Evolutionary conservation across 306 rosid genomes (phyloP).

Genomic region (Mucuna pruriens): DNA sequence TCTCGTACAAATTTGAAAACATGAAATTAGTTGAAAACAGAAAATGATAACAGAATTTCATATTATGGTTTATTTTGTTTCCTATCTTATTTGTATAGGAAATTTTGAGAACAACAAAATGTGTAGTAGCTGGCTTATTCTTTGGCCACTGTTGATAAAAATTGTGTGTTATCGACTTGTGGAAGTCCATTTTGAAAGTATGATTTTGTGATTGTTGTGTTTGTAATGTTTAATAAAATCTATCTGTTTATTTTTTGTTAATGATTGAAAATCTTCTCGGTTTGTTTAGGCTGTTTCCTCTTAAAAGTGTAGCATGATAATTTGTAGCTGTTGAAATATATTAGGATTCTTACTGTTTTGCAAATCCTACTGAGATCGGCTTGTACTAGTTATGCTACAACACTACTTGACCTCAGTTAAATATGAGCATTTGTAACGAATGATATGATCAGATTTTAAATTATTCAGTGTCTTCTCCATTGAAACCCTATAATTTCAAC

Average conservation of each 20-base stretch:
- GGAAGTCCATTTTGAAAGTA: background rate
- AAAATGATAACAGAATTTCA: background rate
- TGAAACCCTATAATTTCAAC: background rate
- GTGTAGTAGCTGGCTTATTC: background rate
- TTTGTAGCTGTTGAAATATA: background rate
- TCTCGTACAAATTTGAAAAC: background rate
- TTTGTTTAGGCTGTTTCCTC: background rate
- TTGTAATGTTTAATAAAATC: background rate
- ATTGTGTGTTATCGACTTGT: background rate
- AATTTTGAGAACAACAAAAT: background rate
- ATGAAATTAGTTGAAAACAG: background rate
- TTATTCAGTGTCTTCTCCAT: background rate
- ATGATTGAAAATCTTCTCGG: background rate
- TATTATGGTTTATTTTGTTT: background rate
- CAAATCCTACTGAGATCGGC: background rate
- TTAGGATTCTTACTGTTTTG: constrained; percentile 4
- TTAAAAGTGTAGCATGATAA: background rate
- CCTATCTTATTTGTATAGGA: background rate
- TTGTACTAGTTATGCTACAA: background rate
- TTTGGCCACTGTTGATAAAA: background rate
- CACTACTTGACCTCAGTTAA: background rate
- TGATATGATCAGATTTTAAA: background rate
- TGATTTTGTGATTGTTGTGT: background rate
- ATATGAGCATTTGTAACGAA: background rate
- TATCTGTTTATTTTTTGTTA: background rate